Evolutionary conservation across 2,329 filamentous ascomycete species (phyloP).

Genomic region (Harringtonia lauricola): DNA sequence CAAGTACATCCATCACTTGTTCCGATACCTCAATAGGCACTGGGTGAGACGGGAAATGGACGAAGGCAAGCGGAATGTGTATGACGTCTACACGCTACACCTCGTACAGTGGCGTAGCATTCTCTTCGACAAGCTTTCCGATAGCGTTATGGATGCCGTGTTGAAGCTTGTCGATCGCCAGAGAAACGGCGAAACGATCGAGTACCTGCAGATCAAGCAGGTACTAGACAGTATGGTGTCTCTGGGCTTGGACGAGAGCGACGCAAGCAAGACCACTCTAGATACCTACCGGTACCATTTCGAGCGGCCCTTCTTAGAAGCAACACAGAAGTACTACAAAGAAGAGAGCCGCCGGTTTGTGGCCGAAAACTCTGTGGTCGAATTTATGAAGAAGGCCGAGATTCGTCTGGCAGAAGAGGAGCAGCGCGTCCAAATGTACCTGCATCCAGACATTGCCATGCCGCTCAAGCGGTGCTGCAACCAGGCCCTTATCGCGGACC

Average conservation of each 20-base stretch:
- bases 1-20: constrained; percentile 95
- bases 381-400: constrained; percentile 99
- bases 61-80: constrained; percentile 95
- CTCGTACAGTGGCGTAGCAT: constrained; percentile 91
- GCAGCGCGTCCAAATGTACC: constrained; percentile 81
- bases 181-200: constrained; percentile 93
- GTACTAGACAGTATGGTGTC: constrained; percentile 96
- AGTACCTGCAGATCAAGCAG: constrained; percentile 92
- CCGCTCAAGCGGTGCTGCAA: constrained; percentile 82
- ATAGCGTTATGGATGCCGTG: constrained; percentile 90
- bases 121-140: constrained; percentile 73
- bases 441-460: constrained; percentile 80
- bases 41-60: constrained; percentile 99
- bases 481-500: constrained; percentile 77
- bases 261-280: constrained; percentile 85
- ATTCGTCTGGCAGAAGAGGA: constrained; percentile 82
- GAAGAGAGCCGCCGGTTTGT: constrained; percentile 91
- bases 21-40: constrained; percentile 91
- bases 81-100: constrained; percentile 95
- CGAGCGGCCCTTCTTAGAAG: constrained; percentile 79
- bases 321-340: constrained; percentile 78
- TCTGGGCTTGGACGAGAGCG: constrained; percentile 83
- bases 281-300: constrained; percentile 92
- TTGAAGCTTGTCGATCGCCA: constrained; percentile 94
- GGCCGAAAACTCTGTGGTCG: constrained; percentile 91